phyloP scores from a whole-genome alignment of 2,329 filamentous ascomycete genomes.

The Diaporthe batatas region DNA sequence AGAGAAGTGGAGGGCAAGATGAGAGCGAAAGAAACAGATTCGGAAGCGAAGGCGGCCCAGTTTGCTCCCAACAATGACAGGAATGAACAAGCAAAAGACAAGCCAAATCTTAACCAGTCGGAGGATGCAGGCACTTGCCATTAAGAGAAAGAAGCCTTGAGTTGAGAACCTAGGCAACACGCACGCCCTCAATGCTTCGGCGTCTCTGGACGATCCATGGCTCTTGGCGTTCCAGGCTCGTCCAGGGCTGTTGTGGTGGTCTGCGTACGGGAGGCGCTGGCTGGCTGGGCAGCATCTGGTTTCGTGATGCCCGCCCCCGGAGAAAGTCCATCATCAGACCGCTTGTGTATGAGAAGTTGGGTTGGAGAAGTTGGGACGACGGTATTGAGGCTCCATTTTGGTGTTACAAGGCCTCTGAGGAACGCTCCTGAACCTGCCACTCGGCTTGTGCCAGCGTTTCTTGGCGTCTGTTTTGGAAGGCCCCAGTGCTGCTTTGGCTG shows the following conservation, averaged over 20 bases:
- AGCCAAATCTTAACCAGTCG: background rate
- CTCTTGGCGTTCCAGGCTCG: constrained; percentile 38
- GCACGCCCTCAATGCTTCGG: background rate
- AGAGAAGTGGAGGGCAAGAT: constrained; percentile 31
- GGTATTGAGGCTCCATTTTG: constrained; percentile 11
- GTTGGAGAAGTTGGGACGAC: constrained; percentile 34
- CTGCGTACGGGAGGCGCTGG: background rate
- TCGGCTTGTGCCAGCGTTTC: constrained; percentile 35
- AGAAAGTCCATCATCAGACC: constrained; percentile 35
- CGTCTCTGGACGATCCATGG: constrained; percentile 19
- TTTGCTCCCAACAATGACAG: constrained; percentile 27
- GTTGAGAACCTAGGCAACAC: background rate
- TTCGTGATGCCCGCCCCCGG: background rate
- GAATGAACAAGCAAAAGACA: constrained; percentile 20
- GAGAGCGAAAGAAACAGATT: constrained; percentile 24
- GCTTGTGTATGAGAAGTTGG: constrained; percentile 38
- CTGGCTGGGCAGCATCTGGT: constrained; percentile 18
- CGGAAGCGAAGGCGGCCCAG: constrained; percentile 22
- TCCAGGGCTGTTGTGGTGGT: constrained; percentile 30
- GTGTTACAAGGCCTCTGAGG: background rate
- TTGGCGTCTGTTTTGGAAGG: constrained; percentile 38
- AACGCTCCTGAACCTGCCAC: constrained; percentile 2
- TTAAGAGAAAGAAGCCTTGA: constrained; percentile 31
- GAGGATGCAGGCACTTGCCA: constrained; percentile 14
- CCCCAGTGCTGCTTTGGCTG: constrained; percentile 17